Conservation (phyloP, 2,329 filamentous ascomycete species). For the Fusarium sp. region DNA sequence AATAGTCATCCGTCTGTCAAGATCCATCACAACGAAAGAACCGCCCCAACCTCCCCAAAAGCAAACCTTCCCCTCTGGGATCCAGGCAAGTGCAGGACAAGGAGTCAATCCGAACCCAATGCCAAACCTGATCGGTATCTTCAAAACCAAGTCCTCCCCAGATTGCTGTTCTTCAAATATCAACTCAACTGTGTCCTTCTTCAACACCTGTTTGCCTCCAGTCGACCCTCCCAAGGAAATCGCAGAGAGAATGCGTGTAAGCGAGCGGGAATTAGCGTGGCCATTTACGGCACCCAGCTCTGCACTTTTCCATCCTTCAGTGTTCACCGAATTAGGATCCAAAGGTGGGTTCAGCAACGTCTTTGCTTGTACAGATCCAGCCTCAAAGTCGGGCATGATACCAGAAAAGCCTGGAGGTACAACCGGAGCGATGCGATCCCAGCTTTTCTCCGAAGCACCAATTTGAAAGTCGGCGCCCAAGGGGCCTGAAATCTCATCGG, state of each 20-base stretch:
- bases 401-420: neutral
- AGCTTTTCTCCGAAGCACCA: neutral
- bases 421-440: rapidly evolving
- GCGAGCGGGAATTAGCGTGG: neutral
- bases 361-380: neutral
- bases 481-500: neutral
- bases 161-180: neutral
- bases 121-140: neutral
- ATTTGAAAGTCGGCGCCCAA: slow-evolving; percentile 2
- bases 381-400: neutral
- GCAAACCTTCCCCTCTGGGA: neutral
- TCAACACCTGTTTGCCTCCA: neutral
- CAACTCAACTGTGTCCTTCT: neutral
- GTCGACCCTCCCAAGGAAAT: neutral
- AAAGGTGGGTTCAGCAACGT: neutral
- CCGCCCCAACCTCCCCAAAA: slow-evolving; percentile 3
- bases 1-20: slow-evolving; percentile 7
- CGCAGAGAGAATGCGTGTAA: neutral
- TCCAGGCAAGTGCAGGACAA: neutral
- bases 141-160: neutral
- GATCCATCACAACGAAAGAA: neutral
- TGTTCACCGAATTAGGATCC: neutral
- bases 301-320: neutral
- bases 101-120: neutral
- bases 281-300: neutral